phyloP scores from a whole-genome alignment of 1,284 basidiomycete genomes.

The Tilletia indica region DNA sequence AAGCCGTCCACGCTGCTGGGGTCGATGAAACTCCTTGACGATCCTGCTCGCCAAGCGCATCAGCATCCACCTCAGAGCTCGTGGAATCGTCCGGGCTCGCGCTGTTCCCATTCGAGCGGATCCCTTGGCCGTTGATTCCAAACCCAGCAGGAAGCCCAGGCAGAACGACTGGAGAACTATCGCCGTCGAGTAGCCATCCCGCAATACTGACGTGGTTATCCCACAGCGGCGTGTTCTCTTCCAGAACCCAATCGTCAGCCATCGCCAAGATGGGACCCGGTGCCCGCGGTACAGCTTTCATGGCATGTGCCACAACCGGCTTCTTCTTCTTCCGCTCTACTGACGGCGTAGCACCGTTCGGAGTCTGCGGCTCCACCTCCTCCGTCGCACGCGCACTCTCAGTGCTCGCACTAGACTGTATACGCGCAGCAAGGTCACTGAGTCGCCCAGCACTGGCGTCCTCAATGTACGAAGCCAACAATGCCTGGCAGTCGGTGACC shows the following conservation, averaged over 20 bases:
- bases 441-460: constrained; percentile 18
- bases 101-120: background rate
- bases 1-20: background rate
- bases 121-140: constrained; percentile 10
- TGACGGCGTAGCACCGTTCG: background rate
- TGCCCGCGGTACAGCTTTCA: background rate
- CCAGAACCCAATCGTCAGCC: constrained; percentile 21
- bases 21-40: background rate
- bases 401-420: constrained; percentile 7
- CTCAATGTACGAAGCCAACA: constrained; percentile 34
- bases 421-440: constrained; percentile 15
- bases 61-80: background rate
- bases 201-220: constrained; percentile 29
- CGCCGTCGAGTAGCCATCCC: constrained; percentile 45
- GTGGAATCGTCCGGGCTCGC: background rate
- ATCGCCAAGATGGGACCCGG: constrained; percentile 24
- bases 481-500: constrained; percentile 42
- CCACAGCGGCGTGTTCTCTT: constrained; percentile 21
- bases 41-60: constrained; percentile 14
- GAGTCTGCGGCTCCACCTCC: background rate
- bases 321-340: background rate
- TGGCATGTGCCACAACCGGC: background rate
- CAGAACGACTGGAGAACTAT: constrained; percentile 15
- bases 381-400: constrained; percentile 13
- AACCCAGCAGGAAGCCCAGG: constrained; percentile 18